Evolutionary conservation across 2,329 filamentous ascomycete genomes (phyloP).

Genomic region (Magnaporthiopsis incrustans): DNA sequence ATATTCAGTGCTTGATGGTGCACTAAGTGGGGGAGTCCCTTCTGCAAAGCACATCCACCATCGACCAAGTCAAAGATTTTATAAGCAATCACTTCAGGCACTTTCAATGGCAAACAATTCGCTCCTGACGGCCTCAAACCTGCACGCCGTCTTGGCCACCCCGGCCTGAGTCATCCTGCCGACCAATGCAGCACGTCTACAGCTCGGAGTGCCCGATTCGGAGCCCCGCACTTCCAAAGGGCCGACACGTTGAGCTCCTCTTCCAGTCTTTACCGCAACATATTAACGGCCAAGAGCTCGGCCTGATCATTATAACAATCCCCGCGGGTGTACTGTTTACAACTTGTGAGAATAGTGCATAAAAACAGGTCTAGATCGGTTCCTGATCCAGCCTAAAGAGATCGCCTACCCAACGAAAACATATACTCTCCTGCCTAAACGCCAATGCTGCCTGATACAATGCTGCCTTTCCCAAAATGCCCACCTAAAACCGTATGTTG

Average conservation of each 20-base stretch:
- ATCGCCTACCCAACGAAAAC: no score
- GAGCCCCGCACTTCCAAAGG: neutral
- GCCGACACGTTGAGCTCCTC: no score
- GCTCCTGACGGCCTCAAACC: neutral
- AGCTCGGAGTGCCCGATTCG: neutral
- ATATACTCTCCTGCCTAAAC: neutral
- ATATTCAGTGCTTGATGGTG: no score
- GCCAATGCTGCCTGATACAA: neutral
- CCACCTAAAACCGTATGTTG: neutral
- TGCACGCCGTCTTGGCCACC: neutral
- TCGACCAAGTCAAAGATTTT: no score
- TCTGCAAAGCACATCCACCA: neutral
- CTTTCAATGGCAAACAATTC: neutral
- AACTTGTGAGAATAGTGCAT: no score
- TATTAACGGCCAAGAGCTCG: no score
- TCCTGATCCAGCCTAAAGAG: no score
- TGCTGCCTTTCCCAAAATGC: neutral
- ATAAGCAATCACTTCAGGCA: neutral
- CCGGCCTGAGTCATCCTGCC: neutral
- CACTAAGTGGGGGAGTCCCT: no score
- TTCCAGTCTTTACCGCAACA: no score
- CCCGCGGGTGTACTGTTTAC: no score
- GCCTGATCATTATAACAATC: no score
- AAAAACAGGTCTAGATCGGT: no score
- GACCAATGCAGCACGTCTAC: neutral